These are phyloP conservation scores for Perkinsus olseni DNA, from an alignment of 169 alveolate species.

Conservation along the genomic window DNA sequence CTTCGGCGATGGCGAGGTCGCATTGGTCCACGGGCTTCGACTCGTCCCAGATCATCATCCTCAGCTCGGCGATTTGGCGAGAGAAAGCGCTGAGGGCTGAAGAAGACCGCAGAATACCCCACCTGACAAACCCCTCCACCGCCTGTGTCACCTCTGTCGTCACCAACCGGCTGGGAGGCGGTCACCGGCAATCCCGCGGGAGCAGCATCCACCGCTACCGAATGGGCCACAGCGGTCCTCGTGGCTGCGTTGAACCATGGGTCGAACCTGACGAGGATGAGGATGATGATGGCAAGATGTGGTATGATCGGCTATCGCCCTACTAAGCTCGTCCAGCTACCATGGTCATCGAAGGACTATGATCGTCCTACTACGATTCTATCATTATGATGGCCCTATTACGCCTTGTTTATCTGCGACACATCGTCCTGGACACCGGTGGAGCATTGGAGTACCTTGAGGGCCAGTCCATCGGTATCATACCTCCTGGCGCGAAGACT, in stretches of 20 bases:
- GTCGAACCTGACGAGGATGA: neutral
- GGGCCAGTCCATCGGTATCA: neutral
- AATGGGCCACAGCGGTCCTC: neutral
- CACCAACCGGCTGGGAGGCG: neutral
- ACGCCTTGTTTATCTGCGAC: neutral
- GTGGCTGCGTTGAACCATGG: neutral
- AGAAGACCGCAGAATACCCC: neutral
- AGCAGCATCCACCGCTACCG: neutral
- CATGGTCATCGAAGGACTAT: too few relatives aligned
- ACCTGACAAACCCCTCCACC: neutral
- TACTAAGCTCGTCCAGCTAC: too few relatives aligned
- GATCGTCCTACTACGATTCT: too few relatives aligned
- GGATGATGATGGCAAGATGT: too few relatives aligned
- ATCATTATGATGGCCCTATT: neutral
- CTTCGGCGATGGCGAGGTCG: neutral
- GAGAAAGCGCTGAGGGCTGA: neutral
- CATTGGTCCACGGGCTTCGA: neutral
- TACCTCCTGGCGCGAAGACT: neutral
- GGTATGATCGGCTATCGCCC: too few relatives aligned
- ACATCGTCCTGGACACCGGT: neutral
- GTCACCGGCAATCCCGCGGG: neutral
- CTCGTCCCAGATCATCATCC: neutral
- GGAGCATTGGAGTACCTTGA: neutral
- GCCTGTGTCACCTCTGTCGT: neutral
- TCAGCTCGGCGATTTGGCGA: neutral